Evolutionary conservation across 179 eudicot species (phyloP).

Genomic region (Amaranthus tricolor): DNA sequence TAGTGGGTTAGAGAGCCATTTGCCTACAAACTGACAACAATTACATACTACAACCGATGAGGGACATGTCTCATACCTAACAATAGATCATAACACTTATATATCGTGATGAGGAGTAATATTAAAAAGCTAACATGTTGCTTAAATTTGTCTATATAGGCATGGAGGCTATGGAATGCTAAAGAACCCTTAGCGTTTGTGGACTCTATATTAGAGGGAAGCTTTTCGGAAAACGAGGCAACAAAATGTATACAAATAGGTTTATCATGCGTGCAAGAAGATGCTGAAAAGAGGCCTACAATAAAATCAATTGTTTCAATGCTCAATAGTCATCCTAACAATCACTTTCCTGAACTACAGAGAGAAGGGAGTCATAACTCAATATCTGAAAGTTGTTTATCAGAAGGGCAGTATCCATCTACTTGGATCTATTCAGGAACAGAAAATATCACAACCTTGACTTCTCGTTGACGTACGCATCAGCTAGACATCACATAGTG

Average conservation of each 20-base stretch:
- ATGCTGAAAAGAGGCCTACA: constrained; percentile 43
- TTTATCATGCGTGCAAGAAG: constrained; percentile 52
- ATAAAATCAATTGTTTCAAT: constrained; percentile 41
- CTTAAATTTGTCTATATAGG: constrained; percentile 22
- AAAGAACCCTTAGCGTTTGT: constrained; percentile 27
- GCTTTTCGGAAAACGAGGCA: constrained; percentile 25
- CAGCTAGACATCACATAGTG: too few relatives aligned
- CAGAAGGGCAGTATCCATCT: constrained; percentile 1
- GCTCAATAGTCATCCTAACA: constrained; percentile 31
- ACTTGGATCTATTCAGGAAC: not conserved
- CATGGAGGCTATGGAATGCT: constrained; percentile 46
- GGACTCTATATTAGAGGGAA: constrained; percentile 29
- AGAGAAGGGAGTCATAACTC: not conserved
- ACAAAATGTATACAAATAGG: constrained; percentile 52
- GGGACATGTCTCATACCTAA: too few relatives aligned
- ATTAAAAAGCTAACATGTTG: not conserved
- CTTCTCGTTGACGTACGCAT: too few relatives aligned
- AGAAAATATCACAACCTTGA: not conserved
- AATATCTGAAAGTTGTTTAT: not conserved
- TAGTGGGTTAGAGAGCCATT: too few relatives aligned
- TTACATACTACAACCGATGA: too few relatives aligned
- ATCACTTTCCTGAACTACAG: constrained; percentile 29
- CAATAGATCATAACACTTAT: too few relatives aligned
- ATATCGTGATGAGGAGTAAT: too few relatives aligned
- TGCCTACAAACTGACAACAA: too few relatives aligned